Base-by-base conservation (phyloP, 2,329 filamentous ascomycete species). In the Fusarium hostae region DNA sequence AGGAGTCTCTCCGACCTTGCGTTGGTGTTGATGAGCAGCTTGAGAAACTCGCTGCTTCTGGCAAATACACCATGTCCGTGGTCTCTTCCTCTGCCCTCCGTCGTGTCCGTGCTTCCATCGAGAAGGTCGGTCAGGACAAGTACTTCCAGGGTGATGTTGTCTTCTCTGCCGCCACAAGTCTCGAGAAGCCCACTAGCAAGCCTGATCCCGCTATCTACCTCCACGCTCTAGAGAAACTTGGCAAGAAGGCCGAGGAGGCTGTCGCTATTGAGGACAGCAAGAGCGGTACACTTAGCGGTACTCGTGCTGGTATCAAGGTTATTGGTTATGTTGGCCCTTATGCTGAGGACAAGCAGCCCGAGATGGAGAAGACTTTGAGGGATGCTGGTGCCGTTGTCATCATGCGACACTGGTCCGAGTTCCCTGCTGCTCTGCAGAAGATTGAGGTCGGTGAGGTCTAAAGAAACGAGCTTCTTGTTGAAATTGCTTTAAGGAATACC, bases 171-270 rank as follows among this genome's bases (percentile, higher is more conserved):
- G 94, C 94, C 63, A 93, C 91, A 35, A 94, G 91, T 64, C 87
- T 97, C 75, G 85, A 88, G 63, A 89, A 86, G 78, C 94, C 94
- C n/a, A 95, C 93, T 60, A 93, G 90, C 82, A 97, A 97, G 88
- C 94, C 94, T 20, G 93, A 97, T 82, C 94, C 95, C 22, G 93
- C 93, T 74, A 92, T 97, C 82, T 97, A 97, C 85, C 83, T 94
- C 71, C 88, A 91, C 80, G 92, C 94, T 26, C 88, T 94, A 79
- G 84, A 94, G 82, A 84, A 89, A 79, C 86, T 97, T 56, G 91
- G 91, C 68, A 92, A 92, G 82, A 88, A 87, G 76, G 85, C 93
- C 3, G 84, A 85, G 50, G 91, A 97, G 85, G 90, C 88, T 73
- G 86, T 97, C 35, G 92, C 94, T 28, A 89, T 97, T 65, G 94